These are phyloP conservation scores for Saccharomycopsis fibuligera DNA, from an alignment of 805 yeast genomes.

Conservation along the genomic window DNA sequence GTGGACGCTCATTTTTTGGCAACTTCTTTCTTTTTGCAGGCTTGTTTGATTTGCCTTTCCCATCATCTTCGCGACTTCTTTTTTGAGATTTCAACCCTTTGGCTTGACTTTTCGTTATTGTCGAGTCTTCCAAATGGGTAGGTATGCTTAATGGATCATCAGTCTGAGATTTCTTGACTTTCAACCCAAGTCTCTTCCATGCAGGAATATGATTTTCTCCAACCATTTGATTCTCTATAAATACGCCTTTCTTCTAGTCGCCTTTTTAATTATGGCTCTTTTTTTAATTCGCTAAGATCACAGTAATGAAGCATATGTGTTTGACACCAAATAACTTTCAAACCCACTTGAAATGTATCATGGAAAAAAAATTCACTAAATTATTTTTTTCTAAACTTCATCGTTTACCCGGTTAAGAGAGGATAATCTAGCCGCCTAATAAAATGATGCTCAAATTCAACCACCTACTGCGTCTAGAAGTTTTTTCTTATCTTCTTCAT, in stretches of 20 bases:
- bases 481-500: too few species aligned
- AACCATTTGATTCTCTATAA: neutral
- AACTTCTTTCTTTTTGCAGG: conserved; percentile 65
- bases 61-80: conserved; percentile 16
- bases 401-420: too few species aligned
- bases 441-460: too few species aligned
- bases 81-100: conserved; percentile 32
- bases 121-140: conserved; percentile 39
- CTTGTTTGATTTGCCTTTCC: conserved; percentile 34
- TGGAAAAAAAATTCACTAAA: too few species aligned
- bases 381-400: too few species aligned
- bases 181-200: conserved; percentile 73
- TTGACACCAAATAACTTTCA: too few species aligned
- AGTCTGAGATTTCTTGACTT: conserved; percentile 40
- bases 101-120: conserved; percentile 36
- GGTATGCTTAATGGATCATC: conserved; percentile 40
- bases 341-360: too few species aligned
- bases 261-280: too few species aligned
- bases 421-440: too few species aligned
- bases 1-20: conserved; percentile 57
- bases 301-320: too few species aligned
- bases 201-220: conserved; percentile 48
- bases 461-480: too few species aligned
- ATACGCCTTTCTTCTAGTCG: neutral
- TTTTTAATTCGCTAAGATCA: too few species aligned